Evolutionary conservation across 2,329 filamentous ascomycete species (phyloP).

Genomic region (Cladosporium sp.): DNA sequence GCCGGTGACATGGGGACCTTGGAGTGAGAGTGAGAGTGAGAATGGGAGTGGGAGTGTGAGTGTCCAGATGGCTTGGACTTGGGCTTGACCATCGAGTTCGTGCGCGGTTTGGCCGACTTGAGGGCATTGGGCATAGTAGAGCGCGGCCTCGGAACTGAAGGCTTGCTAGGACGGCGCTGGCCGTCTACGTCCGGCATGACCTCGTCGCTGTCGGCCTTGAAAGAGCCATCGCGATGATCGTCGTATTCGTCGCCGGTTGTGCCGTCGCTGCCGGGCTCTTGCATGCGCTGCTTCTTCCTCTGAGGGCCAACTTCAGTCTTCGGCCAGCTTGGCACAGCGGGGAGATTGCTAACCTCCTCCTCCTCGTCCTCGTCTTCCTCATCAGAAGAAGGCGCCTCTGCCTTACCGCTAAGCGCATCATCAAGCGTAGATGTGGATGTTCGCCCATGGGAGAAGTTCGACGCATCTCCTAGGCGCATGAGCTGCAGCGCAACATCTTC

Average conservation of each 20-base stretch:
- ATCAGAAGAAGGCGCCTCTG: constrained; percentile 73
- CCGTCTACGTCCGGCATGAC: constrained; percentile 23
- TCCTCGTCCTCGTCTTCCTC: constrained; percentile 71
- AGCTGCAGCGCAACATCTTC: constrained; percentile 97
- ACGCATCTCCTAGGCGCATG: constrained; percentile 91
- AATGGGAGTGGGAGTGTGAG: constrained; percentile 11
- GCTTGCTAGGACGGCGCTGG: constrained; percentile 34
- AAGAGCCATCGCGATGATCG: constrained; percentile 47
- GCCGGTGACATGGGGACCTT: constrained; percentile 50
- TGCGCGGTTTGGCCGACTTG: constrained; percentile 39
- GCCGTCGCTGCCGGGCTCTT: constrained; percentile 53
- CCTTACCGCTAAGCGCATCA: constrained; percentile 86
- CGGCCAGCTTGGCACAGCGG: constrained; percentile 25
- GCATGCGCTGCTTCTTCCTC: constrained; percentile 33
- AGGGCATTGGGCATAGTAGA: constrained; percentile 28
- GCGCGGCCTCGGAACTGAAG: constrained; percentile 39
- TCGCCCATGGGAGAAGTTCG: constrained; percentile 87
- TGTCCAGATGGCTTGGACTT: constrained; percentile 39
- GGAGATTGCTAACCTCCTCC: constrained; percentile 62
- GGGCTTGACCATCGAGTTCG: constrained; percentile 48
- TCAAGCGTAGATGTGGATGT: constrained; percentile 91
- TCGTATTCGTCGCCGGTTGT: constrained; percentile 60
- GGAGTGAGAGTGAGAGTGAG: constrained; percentile 16
- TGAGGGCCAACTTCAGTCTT: constrained; percentile 26
- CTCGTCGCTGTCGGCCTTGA: constrained; percentile 54